Conservation (phyloP, 176 grass and related monocot genomes). For the Guadua angustifolia region DNA sequence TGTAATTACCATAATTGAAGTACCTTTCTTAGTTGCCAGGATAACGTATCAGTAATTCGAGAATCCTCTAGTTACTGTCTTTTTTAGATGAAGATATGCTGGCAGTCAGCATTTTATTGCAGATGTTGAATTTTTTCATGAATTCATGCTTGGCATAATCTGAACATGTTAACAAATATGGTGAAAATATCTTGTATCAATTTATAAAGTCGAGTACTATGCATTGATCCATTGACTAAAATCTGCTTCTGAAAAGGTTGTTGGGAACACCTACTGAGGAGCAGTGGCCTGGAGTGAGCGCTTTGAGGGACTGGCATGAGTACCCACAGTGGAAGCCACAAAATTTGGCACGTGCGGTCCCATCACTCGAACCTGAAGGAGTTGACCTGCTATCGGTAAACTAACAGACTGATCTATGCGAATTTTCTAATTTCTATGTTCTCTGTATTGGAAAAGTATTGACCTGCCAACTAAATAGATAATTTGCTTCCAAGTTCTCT, state of each 20-base stretch:
- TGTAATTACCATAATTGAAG: background rate
- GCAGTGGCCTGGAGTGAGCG: slow-evolving; percentile 79
- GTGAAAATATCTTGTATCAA: background rate
- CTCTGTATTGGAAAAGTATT: background rate
- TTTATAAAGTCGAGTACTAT: background rate
- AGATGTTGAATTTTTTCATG: slow-evolving; percentile 23
- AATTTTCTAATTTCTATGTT: background rate
- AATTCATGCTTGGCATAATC: slow-evolving; percentile 12
- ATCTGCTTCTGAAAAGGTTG: slow-evolving; percentile 54
- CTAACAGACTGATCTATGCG: background rate
- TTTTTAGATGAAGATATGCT: background rate
- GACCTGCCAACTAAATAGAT: background rate
- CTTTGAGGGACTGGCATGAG: slow-evolving; percentile 84
- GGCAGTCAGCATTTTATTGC: background rate
- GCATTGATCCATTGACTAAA: slow-evolving; percentile 25
- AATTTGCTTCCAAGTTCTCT: background rate
- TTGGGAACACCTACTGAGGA: slow-evolving; percentile 86
- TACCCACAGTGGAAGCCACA: slow-evolving; percentile 87
- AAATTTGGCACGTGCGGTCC: slow-evolving; percentile 59
- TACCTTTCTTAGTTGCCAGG: background rate
- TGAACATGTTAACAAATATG: background rate
- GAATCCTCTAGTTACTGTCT: background rate
- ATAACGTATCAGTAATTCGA: background rate
- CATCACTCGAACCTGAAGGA: slow-evolving; percentile 71
- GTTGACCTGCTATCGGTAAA: slow-evolving; percentile 81